phyloP scores from a whole-genome alignment of 129 eudicot species.

The Logfia minima region DNA sequence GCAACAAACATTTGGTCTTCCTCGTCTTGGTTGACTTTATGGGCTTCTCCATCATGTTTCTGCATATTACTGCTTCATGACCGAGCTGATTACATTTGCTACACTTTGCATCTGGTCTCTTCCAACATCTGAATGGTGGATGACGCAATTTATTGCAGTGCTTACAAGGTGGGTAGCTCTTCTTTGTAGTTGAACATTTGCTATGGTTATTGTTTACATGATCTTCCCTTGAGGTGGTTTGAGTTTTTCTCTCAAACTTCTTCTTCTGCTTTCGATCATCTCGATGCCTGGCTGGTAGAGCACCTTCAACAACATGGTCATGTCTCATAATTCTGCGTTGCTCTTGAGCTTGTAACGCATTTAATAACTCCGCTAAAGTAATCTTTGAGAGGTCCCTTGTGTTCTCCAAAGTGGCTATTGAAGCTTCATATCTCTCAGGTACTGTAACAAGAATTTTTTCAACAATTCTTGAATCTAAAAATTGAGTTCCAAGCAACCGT shows the following conservation, averaged over 20 bases:
- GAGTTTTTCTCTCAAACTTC: background rate
- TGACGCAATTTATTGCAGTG: background rate
- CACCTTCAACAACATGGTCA: background rate
- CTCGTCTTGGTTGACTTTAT: background rate
- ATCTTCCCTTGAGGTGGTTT: too few species aligned
- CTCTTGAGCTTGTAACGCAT: background rate
- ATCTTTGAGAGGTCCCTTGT: background rate
- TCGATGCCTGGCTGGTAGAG: background rate
- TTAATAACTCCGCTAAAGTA: background rate
- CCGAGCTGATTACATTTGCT: background rate
- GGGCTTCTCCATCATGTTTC: background rate
- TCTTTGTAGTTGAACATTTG: background rate
- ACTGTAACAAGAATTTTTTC: background rate
- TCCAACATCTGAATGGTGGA: background rate
- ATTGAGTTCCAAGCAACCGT: background rate
- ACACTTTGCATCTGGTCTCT: background rate
- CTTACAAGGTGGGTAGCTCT: background rate
- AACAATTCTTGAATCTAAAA: background rate
- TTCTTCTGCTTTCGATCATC: background rate
- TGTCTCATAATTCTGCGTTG: background rate
- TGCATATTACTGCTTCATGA: constrained; percentile 1
- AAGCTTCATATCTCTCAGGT: background rate
- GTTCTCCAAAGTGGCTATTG: background rate
- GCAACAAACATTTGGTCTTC: background rate
- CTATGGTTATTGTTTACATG: too few species aligned